phyloP scores from a whole-genome alignment of 164 flowering plant species.

The Tetracentron sinense region DNA sequence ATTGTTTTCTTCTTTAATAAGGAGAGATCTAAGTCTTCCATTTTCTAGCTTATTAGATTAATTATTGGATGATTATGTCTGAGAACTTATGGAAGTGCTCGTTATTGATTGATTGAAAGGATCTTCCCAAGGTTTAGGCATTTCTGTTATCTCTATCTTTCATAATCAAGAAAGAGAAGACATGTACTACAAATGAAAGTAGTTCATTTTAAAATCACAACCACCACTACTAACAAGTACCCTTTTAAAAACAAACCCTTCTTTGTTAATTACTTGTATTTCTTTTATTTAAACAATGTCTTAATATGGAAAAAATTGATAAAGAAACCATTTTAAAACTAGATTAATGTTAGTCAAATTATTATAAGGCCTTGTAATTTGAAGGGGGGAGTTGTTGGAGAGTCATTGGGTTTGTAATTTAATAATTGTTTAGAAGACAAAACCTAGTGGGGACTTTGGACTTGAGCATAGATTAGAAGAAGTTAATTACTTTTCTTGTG shows the following conservation, averaged over 20 bases:
- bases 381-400: too few relatives aligned
- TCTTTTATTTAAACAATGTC: too few relatives aligned
- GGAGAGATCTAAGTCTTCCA: neutral
- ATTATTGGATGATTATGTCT: too few relatives aligned
- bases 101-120: constrained; percentile 23
- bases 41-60: neutral
- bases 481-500: too few relatives aligned
- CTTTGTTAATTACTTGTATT: constrained; percentile 1
- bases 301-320: too few relatives aligned
- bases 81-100: constrained; percentile 10
- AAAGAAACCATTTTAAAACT: too few relatives aligned
- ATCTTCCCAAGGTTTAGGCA: constrained; percentile 10
- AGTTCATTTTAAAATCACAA: constrained; percentile 13
- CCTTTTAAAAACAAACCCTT: constrained; percentile 7
- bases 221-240: constrained; percentile 12
- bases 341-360: too few relatives aligned
- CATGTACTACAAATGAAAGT: constrained; percentile 9
- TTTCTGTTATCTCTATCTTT: constrained; percentile 10
- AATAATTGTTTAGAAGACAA: too few relatives aligned
- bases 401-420: too few relatives aligned
- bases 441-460: too few relatives aligned
- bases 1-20: constrained; percentile 9
- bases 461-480: too few relatives aligned
- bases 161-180: constrained; percentile 9
- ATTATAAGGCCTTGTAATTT: too few relatives aligned